Base-by-base conservation (phyloP, 2,329 filamentous ascomycete genomes). In the Tolypocladium cylindrosporum region DNA sequence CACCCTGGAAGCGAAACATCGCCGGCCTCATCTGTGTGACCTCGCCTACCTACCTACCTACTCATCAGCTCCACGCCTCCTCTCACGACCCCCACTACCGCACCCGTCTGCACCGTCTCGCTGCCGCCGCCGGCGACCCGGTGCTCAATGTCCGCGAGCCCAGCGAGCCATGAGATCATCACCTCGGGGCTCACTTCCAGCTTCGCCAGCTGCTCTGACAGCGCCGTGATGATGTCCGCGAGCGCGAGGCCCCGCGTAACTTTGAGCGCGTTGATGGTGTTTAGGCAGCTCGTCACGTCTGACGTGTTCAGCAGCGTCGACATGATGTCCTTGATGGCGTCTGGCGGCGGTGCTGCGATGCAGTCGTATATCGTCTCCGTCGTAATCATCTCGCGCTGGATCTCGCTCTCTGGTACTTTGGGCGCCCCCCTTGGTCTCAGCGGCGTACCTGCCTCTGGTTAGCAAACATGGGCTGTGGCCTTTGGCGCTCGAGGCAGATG, bases 281-380 rank as follows among this genome's bases (percentile, higher is more conserved):
- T 87, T 55, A 99, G 79, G 69, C 93, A 97, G 40, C 89, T 90
- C 1, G 89, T 95, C 54, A 99, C 89, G 68, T 99, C 93, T 57
- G 85, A 83, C 2, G 90, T 97, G 57, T 83, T 86, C 36, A 97
- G 82, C 39, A 99, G 80, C 0, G 91, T 96, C 63, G 88, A 82
- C 63, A 92, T 80, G 57, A 99, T 97, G 65, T 89, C 85, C 63
- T 84, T 81, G 68, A 97, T 91, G 66, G 96, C 93, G 31, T 87
- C 85, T 0, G 94, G 94, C 64, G 95, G 92, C 4, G 94, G 94
- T 1, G 93, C 93, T 10, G 94, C 94, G 69, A 99, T 96, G 73
- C 94, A 99, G 73, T 91, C 92, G 79, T 97, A 99, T 68, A 99
- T 97, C 9, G 90, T 91, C 70, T 96, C 89, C 41, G 89, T 96